Conservation (phyloP, 305 asterid genomes). For the Fraxinus dipetala region DNA sequence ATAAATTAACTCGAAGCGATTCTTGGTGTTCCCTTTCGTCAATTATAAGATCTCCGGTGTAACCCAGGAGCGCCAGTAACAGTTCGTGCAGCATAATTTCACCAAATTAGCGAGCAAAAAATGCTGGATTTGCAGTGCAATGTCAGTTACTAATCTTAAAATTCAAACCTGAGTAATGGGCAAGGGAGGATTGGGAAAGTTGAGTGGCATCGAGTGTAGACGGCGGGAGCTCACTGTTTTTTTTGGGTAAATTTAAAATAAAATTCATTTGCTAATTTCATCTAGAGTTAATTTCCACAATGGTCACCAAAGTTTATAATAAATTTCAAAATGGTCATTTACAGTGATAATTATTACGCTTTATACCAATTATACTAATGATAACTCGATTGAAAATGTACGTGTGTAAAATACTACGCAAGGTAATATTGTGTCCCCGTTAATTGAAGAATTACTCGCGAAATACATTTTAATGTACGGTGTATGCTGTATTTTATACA, state of each 20-base stretch:
- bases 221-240: not conserved
- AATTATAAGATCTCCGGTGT: conserved; percentile 94
- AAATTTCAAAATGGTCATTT: not conserved
- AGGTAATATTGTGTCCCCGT: not conserved
- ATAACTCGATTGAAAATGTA: not conserved
- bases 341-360: not conserved
- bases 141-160: not conserved
- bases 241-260: not conserved
- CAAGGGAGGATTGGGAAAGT: not conserved
- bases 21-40: conserved; percentile 64
- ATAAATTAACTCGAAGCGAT: conserved; percentile 43
- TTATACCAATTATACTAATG: not conserved
- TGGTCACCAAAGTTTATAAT: not conserved
- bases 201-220: not conserved
- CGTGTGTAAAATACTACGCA: not conserved
- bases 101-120: not conserved
- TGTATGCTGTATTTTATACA: not conserved
- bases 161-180: not conserved
- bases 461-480: not conserved
- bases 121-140: not conserved
- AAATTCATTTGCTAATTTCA: not conserved
- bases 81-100: conserved; percentile 82
- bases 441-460: not conserved
- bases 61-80: conserved; percentile 77
- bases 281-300: not conserved